These are phyloP conservation scores for Colletotrichum melonis DNA, from an alignment of 2,329 filamentous ascomycete genomes.

Conservation along the genomic window DNA sequence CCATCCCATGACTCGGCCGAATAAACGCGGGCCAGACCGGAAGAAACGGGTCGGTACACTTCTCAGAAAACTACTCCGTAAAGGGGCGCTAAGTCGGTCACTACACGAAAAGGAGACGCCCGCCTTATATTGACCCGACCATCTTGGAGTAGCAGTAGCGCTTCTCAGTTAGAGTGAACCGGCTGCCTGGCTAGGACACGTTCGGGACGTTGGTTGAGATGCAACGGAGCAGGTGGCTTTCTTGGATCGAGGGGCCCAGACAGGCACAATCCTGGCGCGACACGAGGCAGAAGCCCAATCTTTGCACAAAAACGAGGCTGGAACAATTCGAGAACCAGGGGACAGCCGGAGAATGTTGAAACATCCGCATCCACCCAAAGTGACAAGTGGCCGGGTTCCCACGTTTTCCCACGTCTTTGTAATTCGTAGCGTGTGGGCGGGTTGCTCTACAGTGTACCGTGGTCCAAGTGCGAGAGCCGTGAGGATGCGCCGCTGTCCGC, in stretches of 20 bases:
- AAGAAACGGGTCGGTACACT: constrained; percentile 1
- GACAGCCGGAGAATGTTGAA: constrained; percentile 27
- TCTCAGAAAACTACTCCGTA: neutral
- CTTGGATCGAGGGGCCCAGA: neutral
- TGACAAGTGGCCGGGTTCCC: constrained; percentile 27
- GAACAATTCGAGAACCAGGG: constrained; percentile 24
- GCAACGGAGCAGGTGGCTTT: neutral
- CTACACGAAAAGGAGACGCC: neutral
- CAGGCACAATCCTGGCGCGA: constrained; percentile 17
- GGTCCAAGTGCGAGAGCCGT: neutral
- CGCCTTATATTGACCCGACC: neutral
- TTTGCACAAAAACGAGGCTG: constrained; percentile 7
- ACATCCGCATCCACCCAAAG: constrained; percentile 22
- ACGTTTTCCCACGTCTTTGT: constrained; percentile 25
- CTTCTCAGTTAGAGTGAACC: constrained; percentile 2
- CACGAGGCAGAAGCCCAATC: constrained; percentile 16
- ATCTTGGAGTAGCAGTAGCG: neutral
- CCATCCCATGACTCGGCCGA: constrained; percentile 23
- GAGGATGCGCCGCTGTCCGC: neutral
- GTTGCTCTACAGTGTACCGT: neutral
- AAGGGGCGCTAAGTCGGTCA: neutral
- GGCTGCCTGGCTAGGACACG: neutral
- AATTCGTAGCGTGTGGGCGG: neutral
- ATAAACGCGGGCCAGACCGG: constrained; percentile 1
- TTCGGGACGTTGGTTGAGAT: neutral